Evolutionary conservation across 2,329 filamentous ascomycete genomes (phyloP), one percentile per base, ranked within the genome.

Genomic region (Helotiales sp.): DNA sequence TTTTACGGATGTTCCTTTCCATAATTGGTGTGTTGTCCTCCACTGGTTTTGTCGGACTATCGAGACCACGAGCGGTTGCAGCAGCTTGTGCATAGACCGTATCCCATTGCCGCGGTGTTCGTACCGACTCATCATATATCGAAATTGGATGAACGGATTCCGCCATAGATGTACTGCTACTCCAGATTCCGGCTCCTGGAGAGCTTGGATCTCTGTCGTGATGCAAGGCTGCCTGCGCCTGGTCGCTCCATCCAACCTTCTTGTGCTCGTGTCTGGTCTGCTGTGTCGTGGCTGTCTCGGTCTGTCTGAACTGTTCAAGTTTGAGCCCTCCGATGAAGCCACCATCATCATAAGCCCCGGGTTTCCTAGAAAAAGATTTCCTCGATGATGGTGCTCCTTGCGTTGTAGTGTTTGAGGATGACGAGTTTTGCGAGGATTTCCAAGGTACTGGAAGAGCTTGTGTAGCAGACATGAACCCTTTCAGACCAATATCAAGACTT

Each of bases 241-340:
- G n/a, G 34, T 30, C 54, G 24, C 47, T 45, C 32, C 6, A 61
- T 45, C 50, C 67, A 50, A 64, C 50, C 30, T 68, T 43, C 64
- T 65, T 45, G 69, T 66, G 45, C 43, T 61, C 43, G 15, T 30
- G 43, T 7, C 22, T 61, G 17, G 45, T 67, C 7, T 73, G 66
- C 58, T 73, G 72, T 8, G 66, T 50, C 30, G 64, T 52, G n/a
- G 63, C 66, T 47, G 75, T 72, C 54, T 73, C 69, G 6, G 70
- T 72, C 30, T 73, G 68, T 52, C 72, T 70, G 26, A 54, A 32
- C 26, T 54, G 59, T 20, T 61, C 59, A 1, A 77, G 70, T 60
- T 76, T 78, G 10, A 77, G 47, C 28, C 76, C 76, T 20, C 75
- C 76, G 49, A 77, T 75, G 45, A 78, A 78, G 6, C 70, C 72